Conservation (phyloP, 2,329 filamentous ascomycete species). For the Trichoderma sp. region DNA sequence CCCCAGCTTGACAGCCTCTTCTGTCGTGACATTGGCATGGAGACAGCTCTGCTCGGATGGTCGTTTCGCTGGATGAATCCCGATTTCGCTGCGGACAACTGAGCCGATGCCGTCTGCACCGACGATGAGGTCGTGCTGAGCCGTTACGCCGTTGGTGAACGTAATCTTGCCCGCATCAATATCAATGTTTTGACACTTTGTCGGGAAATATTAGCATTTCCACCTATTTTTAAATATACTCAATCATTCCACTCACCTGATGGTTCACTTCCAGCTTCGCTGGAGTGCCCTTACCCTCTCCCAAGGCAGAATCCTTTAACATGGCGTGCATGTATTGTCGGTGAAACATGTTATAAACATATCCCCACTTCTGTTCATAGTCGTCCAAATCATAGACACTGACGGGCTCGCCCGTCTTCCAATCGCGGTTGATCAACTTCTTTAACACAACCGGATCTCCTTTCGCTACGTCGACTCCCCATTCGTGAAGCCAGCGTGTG, state of each 20-base stretch:
- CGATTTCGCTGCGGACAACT: conserved; percentile 59
- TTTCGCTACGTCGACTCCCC: conserved; percentile 62
- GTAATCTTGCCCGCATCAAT: conserved; percentile 47
- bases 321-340: conserved; percentile 67
- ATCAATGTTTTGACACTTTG: conserved; percentile 50
- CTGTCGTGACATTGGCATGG: conserved; percentile 62
- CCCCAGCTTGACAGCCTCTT: conserved; percentile 57
- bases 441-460: conserved; percentile 64
- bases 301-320: conserved; percentile 59
- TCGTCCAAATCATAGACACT: conserved; percentile 63
- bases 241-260: conserved; percentile 35
- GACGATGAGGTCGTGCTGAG: conserved; percentile 58
- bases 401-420: conserved; percentile 65
- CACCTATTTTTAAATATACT: too few relatives aligned
- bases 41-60: conserved; percentile 61
- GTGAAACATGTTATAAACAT: conserved; percentile 68
- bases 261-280: conserved; percentile 57
- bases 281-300: conserved; percentile 53
- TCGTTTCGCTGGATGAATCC: conserved; percentile 58
- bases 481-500: conserved; percentile 67
- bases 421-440: conserved; percentile 68
- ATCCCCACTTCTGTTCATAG: conserved; percentile 64
- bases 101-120: conserved; percentile 69
- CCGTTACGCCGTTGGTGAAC: conserved; percentile 52
- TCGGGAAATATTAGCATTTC: background rate